Conservation (phyloP, 768 basidiomycete genomes). For the Amanita pseudoporphyria region DNA sequence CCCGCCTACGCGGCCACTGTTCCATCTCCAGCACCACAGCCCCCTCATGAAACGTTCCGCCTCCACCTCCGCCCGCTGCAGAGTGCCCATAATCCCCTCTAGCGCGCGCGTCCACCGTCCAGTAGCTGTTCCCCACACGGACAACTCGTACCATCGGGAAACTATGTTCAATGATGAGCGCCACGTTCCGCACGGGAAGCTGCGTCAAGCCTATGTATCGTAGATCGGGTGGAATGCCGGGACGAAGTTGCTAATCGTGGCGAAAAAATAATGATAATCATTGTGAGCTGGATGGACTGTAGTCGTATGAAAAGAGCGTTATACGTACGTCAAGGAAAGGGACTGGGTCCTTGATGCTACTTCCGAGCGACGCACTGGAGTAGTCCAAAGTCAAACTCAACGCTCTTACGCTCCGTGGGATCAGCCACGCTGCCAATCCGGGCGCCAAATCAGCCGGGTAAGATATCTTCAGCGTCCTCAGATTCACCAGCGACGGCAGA, state of each 20-base stretch:
- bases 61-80: not conserved
- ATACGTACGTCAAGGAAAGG: slow-evolving; percentile 32
- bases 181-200: slow-evolving; percentile 29
- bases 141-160: slow-evolving; percentile 55
- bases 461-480: slow-evolving; percentile 49
- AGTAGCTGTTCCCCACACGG: slow-evolving; percentile 43
- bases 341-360: slow-evolving; percentile 28
- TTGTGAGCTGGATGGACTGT: too few relatives aligned
- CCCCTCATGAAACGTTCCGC: not conserved
- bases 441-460: slow-evolving; percentile 57
- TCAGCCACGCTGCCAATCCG: slow-evolving; percentile 57
- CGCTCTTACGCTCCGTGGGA: slow-evolving; percentile 44
- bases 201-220: slow-evolving; percentile 50
- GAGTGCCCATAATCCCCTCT: not conserved
- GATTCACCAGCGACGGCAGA: slow-evolving; percentile 42
- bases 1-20: slow-evolving; percentile 46
- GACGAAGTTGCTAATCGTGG: slow-evolving; percentile 41
- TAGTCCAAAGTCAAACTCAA: slow-evolving; percentile 38
- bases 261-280: too few relatives aligned
- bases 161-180: slow-evolving; percentile 42
- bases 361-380: slow-evolving; percentile 12
- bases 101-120: slow-evolving; percentile 30
- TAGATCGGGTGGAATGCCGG: slow-evolving; percentile 43
- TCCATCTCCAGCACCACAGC: slow-evolving; percentile 27
- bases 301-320: not conserved